These are phyloP conservation scores for Cyberlindnera veronae DNA, from an alignment of 805 yeast genomes.

Conservation along the genomic window DNA sequence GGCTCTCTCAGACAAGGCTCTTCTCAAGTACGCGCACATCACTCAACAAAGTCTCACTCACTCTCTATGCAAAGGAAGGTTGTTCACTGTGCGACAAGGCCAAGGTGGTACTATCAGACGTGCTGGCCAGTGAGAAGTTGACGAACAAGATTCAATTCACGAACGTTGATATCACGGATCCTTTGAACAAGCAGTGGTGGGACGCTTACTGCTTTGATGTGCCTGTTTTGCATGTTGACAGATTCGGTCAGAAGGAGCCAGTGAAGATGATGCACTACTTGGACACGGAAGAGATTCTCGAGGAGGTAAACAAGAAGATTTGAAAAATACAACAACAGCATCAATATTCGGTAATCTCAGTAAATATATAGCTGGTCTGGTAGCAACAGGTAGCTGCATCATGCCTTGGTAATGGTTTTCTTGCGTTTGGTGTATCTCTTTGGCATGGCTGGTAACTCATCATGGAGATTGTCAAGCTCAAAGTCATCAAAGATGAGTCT, in stretches of 20 bases:
- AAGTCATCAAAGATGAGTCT: conserved; percentile 20
- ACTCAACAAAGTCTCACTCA: conserved; percentile 33
- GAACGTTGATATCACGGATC: conserved; percentile 55
- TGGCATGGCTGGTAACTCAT: conserved; percentile 14
- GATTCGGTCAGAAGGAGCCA: conserved; percentile 41
- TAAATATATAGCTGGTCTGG: neutral
- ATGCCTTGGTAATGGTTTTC: conserved; percentile 17
- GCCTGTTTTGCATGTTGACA: conserved; percentile 70
- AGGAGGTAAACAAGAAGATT: conserved; percentile 38
- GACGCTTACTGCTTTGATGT: conserved; percentile 73
- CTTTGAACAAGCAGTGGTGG: conserved; percentile 61
- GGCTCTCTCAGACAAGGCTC: too few relatives aligned
- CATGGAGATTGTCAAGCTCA: conserved; percentile 19
- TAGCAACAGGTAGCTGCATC: neutral
- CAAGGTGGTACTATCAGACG: conserved; percentile 43
- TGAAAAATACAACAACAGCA: neutral
- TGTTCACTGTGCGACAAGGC: conserved; percentile 72
- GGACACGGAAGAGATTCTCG: conserved; percentile 48
- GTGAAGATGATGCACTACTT: conserved; percentile 68
- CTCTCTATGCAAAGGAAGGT: conserved; percentile 65
- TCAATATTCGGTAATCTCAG: too few relatives aligned
- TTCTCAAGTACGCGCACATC: too few relatives aligned
- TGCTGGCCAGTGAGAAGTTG: conserved; percentile 32
- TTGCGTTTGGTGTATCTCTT: conserved; percentile 21
- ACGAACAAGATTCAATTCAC: conserved; percentile 33